Evolutionary conservation across 2,329 filamentous ascomycete species (phyloP), one percentile per base, ranked within the genome.

Genomic region (Alternaria sp.): DNA sequence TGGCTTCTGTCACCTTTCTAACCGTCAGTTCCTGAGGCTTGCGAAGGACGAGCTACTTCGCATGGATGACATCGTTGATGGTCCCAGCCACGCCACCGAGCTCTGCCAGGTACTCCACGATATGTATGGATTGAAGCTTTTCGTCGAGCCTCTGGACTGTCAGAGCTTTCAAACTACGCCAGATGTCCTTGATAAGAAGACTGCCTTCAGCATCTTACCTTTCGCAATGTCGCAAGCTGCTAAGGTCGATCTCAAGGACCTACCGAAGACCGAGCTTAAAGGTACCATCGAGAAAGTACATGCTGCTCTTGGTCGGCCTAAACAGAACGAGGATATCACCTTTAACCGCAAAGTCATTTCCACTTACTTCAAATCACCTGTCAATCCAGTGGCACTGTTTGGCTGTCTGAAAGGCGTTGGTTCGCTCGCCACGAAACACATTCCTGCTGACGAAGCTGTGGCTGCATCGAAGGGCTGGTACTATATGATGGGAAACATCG

Each of bases 221-320:
- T 92, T 94, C 73, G 88, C 98, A 40, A 90, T 96, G 74, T 84
- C 88, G 36, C 89, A 97, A 61, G 93, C 93, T 3, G 90, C 90
- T 53, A 90, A 91, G 65, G 90, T 97, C 84, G 90, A 92, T 21
- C 91, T 97, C 83, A 97, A 95, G 73, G 96, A 98, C 68, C 82
- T 98, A 17, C 88, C 93, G 15, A 98, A 97, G 78, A 96, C 93
- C 15, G 93, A 98, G 59, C 84, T 99, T 57, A 96, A 95, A 77
- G 88, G 86, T 15, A 93, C 93, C 0, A 96, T 99, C 62, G 96
- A 99, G 62, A 93, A 94, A 70, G 93, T 99, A 81, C 94, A 98
- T 77, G 90, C 93, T 69, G 90, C 92, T 6, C 90, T 98, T 57
- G 93, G 93, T 1, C 81, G 83, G 17, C 88, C 91, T 26, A 97